A percentile compares a stretch with the other conserved stretches of the same genome.
Conservation (phyloP, 2,329 filamentous ascomycete species). For the Verticillium nonalfalfae region DNA sequence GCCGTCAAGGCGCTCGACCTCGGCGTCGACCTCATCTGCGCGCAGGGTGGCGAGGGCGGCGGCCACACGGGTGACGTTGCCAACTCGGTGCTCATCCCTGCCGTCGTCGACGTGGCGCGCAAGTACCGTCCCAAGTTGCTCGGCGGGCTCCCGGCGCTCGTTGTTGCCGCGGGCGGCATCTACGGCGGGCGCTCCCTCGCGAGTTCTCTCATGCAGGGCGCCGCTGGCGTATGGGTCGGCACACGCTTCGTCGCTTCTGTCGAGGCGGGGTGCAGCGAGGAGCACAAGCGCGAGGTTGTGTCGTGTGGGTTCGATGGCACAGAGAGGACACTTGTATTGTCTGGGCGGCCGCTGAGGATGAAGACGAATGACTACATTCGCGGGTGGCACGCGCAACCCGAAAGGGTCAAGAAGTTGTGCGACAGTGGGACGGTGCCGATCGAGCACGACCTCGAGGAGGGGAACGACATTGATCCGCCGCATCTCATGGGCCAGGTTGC, state of each 20-base stretch:
- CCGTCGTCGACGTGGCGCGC: conserved; percentile 76
- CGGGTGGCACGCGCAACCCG: conserved; percentile 71
- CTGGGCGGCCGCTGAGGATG: conserved; percentile 74
- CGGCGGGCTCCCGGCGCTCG: conserved; percentile 64
- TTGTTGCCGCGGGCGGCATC: conserved; percentile 86
- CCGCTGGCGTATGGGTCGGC: conserved; percentile 86
- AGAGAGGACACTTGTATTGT: conserved; percentile 73
- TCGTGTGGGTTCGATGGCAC: conserved; percentile 75
- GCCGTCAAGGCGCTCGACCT: conserved; percentile 80
- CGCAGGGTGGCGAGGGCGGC: conserved; percentile 89
- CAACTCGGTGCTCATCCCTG: conserved; percentile 79
- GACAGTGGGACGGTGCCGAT: conserved; percentile 74
- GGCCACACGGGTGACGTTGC: conserved; percentile 88
- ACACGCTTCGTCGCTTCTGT: conserved; percentile 81
- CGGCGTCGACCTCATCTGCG: conserved; percentile 85
- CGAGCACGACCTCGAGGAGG: conserved; percentile 74
- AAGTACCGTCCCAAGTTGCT: conserved; percentile 64
- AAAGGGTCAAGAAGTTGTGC: conserved; percentile 70
- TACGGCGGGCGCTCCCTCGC: conserved; percentile 77
- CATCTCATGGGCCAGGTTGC: conserved; percentile 94
- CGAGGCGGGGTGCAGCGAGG: conserved; percentile 73
- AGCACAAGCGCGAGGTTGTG: conserved; percentile 82
- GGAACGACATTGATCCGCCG: conserved; percentile 76
- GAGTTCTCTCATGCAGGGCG: conserved; percentile 79
- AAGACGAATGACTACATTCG: conserved; percentile 78